phyloP scores from a whole-genome alignment of 2,329 filamentous ascomycete species.

The Macrophomina tecta region DNA sequence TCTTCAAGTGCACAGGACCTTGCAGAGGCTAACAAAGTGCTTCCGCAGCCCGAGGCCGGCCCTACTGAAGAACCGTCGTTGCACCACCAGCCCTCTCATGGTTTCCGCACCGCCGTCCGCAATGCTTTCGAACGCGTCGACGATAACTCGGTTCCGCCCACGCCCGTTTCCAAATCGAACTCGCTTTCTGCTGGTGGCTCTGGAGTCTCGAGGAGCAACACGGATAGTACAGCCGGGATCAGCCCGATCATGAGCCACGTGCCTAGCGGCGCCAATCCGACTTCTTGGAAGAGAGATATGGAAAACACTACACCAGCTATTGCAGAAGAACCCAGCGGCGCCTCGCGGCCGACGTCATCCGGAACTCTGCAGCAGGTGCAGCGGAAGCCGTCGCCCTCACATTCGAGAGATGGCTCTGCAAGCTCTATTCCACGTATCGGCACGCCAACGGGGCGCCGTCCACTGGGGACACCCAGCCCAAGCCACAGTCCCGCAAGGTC shows the following conservation, averaged over 20 bases:
- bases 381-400: conserved; percentile 45
- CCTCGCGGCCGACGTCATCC: conserved; percentile 43
- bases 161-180: conserved; percentile 56
- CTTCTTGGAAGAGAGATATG: conserved; percentile 35
- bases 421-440: conserved; percentile 46
- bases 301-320: conserved; percentile 59
- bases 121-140: conserved; percentile 68
- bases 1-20: conserved; percentile 15
- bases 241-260: conserved; percentile 69
- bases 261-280: conserved; percentile 50
- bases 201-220: conserved; percentile 64
- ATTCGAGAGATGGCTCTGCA: conserved; percentile 48
- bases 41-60: conserved; percentile 17
- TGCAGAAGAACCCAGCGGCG: conserved; percentile 57
- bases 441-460: conserved; percentile 59
- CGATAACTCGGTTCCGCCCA: conserved; percentile 58
- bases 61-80: conserved; percentile 37
- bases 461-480: conserved; percentile 63
- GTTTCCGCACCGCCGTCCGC: conserved; percentile 66
- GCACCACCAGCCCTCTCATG: conserved; percentile 60
- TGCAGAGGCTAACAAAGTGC: conserved; percentile 16
- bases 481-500: conserved; percentile 67
- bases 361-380: conserved; percentile 9
- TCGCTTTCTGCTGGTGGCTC: conserved; percentile 40
- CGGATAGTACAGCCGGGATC: conserved; percentile 66